Conservation (phyloP, 345 rosid species). For the Eutrema heterophyllum region DNA sequence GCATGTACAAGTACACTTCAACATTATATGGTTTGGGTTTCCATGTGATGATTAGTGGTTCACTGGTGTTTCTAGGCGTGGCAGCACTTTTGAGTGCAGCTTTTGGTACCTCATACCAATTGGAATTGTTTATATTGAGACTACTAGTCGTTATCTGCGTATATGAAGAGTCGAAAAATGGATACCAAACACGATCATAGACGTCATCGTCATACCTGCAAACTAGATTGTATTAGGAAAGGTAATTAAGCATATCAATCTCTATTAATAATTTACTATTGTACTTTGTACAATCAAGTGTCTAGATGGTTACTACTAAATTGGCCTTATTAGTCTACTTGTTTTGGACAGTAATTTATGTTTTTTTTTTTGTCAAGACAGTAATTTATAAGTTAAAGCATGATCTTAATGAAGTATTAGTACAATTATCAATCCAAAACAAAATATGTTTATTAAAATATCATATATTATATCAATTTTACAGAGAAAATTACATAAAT, state of each 20-base stretch:
- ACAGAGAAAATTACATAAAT: no score
- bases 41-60: not conserved
- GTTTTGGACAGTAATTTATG: no score
- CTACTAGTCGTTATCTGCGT: not conserved
- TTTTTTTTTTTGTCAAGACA: no score
- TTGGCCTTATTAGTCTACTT: not conserved
- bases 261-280: no score
- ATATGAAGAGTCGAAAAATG: not conserved
- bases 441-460: no score
- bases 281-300: not conserved
- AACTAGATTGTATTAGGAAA: not conserved
- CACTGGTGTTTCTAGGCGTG: conserved; percentile 21
- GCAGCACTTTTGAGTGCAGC: conserved; percentile 15
- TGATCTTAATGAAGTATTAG: no score
- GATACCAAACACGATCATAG: conserved; percentile 37
- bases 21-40: not conserved
- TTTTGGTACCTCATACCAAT: not conserved
- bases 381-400: no score
- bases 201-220: not conserved
- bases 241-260: not conserved
- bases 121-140: conserved; percentile 16
- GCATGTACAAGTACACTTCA: conserved; percentile 28
- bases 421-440: no score
- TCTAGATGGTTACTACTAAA: not conserved
- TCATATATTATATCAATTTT: no score